phyloP scores from a whole-genome alignment of 306 rosid genomes.

The Cicer arietinum region DNA sequence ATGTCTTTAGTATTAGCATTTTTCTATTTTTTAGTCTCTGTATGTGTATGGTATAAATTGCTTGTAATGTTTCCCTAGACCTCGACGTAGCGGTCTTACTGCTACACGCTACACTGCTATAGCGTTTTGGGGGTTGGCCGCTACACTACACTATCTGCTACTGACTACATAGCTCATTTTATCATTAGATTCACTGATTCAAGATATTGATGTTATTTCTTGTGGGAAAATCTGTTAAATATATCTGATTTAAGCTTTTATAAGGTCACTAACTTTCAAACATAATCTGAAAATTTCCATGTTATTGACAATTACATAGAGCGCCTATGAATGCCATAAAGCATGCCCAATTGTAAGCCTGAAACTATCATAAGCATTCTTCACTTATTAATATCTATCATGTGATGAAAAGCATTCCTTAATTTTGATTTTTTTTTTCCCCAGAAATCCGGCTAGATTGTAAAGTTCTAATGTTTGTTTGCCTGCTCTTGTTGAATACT shows the following conservation, averaged over 20 bases:
- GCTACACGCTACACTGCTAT: too few species aligned
- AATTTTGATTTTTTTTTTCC: conserved; percentile 1
- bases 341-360: conserved; percentile 18
- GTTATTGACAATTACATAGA: conserved; percentile 20
- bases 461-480: not conserved
- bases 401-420: conserved; percentile 15
- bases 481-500: conserved; percentile 28
- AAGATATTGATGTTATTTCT: not conserved
- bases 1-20: too few species aligned
- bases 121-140: too few species aligned
- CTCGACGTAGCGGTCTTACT: too few species aligned
- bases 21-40: too few species aligned
- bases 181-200: not conserved
- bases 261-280: not conserved
- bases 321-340: conserved; percentile 8
- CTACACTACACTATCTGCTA: too few species aligned
- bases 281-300: conserved; percentile 1
- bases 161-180: not conserved
- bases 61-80: too few species aligned
- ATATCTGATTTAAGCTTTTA: not conserved
- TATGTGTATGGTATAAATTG: too few species aligned
- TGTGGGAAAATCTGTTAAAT: not conserved
- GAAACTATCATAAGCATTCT: not conserved
- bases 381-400: conserved; percentile 4
- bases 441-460: not conserved